Base-by-base conservation (phyloP, 2,329 filamentous ascomycete genomes). In the Mycocentrospora acerina region DNA sequence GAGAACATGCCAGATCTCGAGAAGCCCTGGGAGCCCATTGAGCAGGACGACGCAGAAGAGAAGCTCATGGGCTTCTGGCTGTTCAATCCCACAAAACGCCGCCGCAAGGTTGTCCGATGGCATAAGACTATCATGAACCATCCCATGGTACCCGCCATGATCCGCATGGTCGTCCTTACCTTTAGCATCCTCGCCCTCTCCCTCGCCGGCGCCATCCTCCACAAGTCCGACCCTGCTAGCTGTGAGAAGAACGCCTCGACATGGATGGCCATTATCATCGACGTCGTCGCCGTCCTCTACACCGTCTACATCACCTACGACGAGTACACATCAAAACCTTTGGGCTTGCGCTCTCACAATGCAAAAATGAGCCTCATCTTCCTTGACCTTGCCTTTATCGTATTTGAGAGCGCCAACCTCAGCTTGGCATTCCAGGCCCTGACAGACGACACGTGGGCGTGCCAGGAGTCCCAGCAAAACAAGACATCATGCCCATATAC, bases 291-390 rank as follows among this genome's bases (percentile, higher is more conserved):
- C 3, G 78, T 97, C 42, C 82, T 91, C 3, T 98, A 97, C 69
- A 85, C 94, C 38, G 72, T 87, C 32, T 97, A 95, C 70, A 93
- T 97, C 71, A 94, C 90, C 16, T 95, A 85, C 71, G 93, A 98
- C 62, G 93, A 98, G 71, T 97, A 96, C 70, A 93, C 88, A 4
- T 88, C 89, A 19, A 94, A 94, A 64, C 93, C 94, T 15, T 75
- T 98, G 14, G 93, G 93, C 2, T 73, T 98, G 44, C 86, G 94
- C 29, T 84, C 83, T 6, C 83, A 89, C 8, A 83, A 83, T 40
- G 85, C 88, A 32, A 98, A 98, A 66, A 86, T 95, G 50, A 82
- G 87, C 11, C 80, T 98, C 33, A 87, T 97, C 44, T 81, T 98
- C 37, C 79, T 95, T 40, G 93, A 98, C 68, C 77, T 98, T 3